phyloP scores from a whole-genome alignment of 352 stramenopile species.

The Pythium brassicae region DNA sequence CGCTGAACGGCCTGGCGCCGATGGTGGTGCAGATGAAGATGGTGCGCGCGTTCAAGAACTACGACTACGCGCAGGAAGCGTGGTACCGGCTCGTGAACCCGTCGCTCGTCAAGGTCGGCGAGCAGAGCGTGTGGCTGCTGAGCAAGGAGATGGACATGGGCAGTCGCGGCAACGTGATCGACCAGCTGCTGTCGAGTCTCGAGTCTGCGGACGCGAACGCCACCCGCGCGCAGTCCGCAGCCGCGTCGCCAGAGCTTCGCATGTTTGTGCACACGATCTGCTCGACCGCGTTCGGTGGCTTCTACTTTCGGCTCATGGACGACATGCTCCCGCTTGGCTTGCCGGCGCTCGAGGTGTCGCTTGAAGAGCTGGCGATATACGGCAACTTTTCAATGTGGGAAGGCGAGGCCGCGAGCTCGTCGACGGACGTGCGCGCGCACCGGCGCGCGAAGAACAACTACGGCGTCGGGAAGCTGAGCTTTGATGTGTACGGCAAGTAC shows the following conservation, averaged over 20 bases:
- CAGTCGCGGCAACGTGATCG: slow-evolving; percentile 62
- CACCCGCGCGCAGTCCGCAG: background rate
- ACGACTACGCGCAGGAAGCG: slow-evolving; percentile 83
- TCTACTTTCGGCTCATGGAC: slow-evolving; percentile 84
- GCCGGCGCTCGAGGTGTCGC: slow-evolving; percentile 72
- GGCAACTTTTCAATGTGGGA: slow-evolving; percentile 74
- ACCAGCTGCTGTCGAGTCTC: slow-evolving; percentile 72
- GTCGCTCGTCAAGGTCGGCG: slow-evolving; percentile 55
- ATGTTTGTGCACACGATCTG: slow-evolving; percentile 80
- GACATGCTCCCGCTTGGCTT: slow-evolving; percentile 69
- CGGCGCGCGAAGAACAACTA: slow-evolving; percentile 59
- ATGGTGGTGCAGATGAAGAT: slow-evolving; percentile 82
- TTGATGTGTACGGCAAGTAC: slow-evolving; percentile 86
- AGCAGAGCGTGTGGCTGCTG: slow-evolving; percentile 70
- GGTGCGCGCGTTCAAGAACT: slow-evolving; percentile 82
- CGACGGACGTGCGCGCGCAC: slow-evolving; percentile 33
- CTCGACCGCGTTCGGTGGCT: slow-evolving; percentile 80
- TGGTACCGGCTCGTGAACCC: slow-evolving; percentile 82
- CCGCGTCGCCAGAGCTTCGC: slow-evolving; percentile 19
- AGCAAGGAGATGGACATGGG: slow-evolving; percentile 82
- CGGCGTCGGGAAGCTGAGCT: slow-evolving; percentile 69
- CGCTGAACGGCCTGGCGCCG: slow-evolving; percentile 51
- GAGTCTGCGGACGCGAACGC: slow-evolving; percentile 19
- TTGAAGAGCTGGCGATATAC: slow-evolving; percentile 77
- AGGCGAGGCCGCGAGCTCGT: slow-evolving; percentile 20